Conservation (phyloP, 805 yeast species). For the Ogataea degrootiae region DNA sequence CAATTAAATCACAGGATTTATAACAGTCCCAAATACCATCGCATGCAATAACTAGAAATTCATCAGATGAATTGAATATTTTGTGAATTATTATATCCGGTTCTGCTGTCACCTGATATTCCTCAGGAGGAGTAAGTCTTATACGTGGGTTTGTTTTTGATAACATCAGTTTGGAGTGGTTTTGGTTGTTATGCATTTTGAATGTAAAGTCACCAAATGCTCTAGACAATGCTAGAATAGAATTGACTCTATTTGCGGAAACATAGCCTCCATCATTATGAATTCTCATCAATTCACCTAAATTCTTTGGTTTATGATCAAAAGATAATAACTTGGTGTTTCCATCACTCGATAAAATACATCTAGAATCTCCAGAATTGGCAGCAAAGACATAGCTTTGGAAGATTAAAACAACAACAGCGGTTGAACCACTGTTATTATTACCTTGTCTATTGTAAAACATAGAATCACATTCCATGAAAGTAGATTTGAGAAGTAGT, state of each 20-base stretch:
- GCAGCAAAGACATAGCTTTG: conserved; percentile 48
- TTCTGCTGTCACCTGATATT: conserved; percentile 73
- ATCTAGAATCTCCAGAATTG: conserved; percentile 74
- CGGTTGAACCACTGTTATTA: conserved; percentile 47
- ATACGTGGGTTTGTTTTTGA: conserved; percentile 18
- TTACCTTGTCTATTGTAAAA: conserved; percentile 35
- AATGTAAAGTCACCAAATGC: conserved; percentile 66
- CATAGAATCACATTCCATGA: conserved; percentile 41
- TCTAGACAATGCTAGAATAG: conserved; percentile 51
- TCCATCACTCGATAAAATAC: conserved; percentile 52
- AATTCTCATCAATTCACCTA: conserved; percentile 54
- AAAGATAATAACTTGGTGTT: conserved; percentile 55
- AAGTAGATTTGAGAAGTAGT: conserved; percentile 36
- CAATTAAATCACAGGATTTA: conserved; percentile 50
- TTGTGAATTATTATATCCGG: conserved; percentile 67
- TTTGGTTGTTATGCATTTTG: conserved; percentile 31
- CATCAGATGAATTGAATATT: conserved; percentile 40
- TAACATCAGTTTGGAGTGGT: conserved; percentile 19
- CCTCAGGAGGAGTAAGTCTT: conserved; percentile 50
- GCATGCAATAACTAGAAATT: conserved; percentile 70
- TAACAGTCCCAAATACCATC: conserved; percentile 82
- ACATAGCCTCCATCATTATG: conserved; percentile 58
- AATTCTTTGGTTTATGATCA: conserved; percentile 60
- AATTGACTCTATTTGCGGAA: conserved; percentile 56
- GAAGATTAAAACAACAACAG: conserved; percentile 41